Evolutionary conservation across 192 early-diverging fungal genomes (phyloP), one percentile per base, ranked within the genome.

Genomic region (Umbelopsis ramanniana): DNA sequence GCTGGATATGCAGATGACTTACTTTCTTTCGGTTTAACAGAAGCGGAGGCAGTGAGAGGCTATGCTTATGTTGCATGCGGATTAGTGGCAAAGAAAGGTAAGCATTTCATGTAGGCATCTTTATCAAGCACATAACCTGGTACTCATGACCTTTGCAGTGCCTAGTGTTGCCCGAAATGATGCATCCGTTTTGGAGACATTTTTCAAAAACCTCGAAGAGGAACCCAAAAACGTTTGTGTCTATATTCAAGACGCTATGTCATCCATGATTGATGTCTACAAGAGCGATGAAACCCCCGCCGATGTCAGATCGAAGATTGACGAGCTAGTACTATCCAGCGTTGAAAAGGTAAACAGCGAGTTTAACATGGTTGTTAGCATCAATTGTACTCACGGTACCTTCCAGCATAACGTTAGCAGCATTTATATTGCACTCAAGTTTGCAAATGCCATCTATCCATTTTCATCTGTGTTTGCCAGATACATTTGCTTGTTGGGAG

Each of bases 1-100:
- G 40, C 6, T 4, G 6, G 40, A 12, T 4, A 43, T 5, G 11
- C 11, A 43, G 8, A 43, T 43, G 35, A 12, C 24, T 23, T 38
- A 22, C 11, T 8, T 17, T 22, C 57, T 55, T 29, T 63, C n/a
- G 19, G 57, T 76, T 4, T 67, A 22, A 52, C 78, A 69, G 89
- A 90, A 35, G 80, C 77, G 5, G 93, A 92, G n/a, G 77, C 79
- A 17, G 74, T 94, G 14, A 88, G 90, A 22, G 95, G 95, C 8
- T 92, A 90, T 68, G 94, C 95, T 0, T 98, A 93, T 78, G 92
- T 95, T 38, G 91, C 93, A 2, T 84, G 92, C 60, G 93, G 95
- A 12, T 71, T 93, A 21, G 76, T 98, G 15, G 88, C 88, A 0
- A 91, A 88, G 67, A 84, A 91, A 78, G 88, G 90, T 91, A 84